Base-by-base conservation (phyloP, 2,329 filamentous ascomycete genomes). In the Dactylonectria estremocensis region DNA sequence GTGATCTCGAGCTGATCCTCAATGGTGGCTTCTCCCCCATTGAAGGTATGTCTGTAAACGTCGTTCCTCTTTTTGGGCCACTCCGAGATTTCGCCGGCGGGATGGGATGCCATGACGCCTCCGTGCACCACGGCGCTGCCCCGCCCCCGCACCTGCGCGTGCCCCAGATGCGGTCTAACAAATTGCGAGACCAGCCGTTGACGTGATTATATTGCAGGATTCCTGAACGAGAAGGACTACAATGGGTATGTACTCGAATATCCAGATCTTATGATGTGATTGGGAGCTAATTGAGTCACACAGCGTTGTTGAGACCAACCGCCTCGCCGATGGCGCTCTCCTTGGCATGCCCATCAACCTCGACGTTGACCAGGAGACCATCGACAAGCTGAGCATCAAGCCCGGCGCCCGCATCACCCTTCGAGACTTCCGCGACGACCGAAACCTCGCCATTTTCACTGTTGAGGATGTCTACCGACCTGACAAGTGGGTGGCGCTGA, bases 301-400 rank as follows among this genome's bases (percentile, higher is more conserved):
- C 79, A 96, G 95, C 71, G 96, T 99, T 72, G 95, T 98, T 74
- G 91, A 92, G 82, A 90, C 95, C 76, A 91, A 93, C 86, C 93
- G 96, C 77, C 92, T 99, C 66, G 90, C 90, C 66, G 91, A 94
- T 84, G 96, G 96, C 81, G 91, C 91, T 80, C 92, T 99, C 77
- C 98, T 98, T 86, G 93, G 90, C 83, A 99, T 99, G 85, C 96
- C 96, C 78, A 98, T 99, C 83, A 97, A 93, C 76, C 91, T 99
- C 73, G 96, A 99, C 82, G 86, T 97, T 69, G 90, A 88, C 72
- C 87, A 94, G 80, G 84, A 92, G 78, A 90, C 90, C 67, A 93
- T 98, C 79, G 88, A 95, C 72, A 87, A 91, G 76, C 81, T 92
- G 35, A 90, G 90, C 70, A 87, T 98, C 78, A 93, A 96, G 89